Percentiles rank a stretch among this genome's conserved stretches.
Evolutionary conservation across 495 filamentous ascomycete species (phyloP).

Genomic region (Lepidopterella palustris): DNA sequence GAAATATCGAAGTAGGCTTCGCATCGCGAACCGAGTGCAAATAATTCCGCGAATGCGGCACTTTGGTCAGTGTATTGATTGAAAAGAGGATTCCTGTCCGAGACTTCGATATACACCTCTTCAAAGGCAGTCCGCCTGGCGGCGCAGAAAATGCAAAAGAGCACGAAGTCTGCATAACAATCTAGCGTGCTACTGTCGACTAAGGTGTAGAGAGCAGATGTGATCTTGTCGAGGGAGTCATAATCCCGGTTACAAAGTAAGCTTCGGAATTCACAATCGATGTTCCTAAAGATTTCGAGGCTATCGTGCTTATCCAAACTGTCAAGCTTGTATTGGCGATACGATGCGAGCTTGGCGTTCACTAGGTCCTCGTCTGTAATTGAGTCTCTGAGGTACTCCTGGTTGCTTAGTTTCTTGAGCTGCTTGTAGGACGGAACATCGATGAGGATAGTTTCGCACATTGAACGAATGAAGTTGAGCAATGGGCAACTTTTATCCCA

Average conservation of each 20-base stretch:
- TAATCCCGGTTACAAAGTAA: conserved; percentile 42
- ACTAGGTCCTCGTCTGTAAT: conserved; percentile 41
- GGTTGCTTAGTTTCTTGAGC: conserved; percentile 44
- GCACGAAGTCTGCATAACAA: conserved; percentile 46
- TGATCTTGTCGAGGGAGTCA: conserved; percentile 41
- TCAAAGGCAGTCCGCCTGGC: conserved; percentile 51
- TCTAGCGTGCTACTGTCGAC: conserved; percentile 39
- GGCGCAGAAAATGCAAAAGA: conserved; percentile 51
- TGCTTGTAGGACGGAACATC: conserved; percentile 47
- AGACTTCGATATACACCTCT: conserved; percentile 55
- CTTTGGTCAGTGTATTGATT: conserved; percentile 53
- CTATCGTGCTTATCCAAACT: conserved; percentile 39
- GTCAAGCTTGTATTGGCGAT: conserved; percentile 42
- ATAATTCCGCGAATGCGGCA: conserved; percentile 54
- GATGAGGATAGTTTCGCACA: conserved; percentile 44
- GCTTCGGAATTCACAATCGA: conserved; percentile 38
- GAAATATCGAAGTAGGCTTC: conserved; percentile 54
- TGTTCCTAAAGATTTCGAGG: conserved; percentile 43
- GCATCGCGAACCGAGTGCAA: conserved; percentile 55
- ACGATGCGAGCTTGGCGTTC: conserved; percentile 46
- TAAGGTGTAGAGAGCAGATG: conserved; percentile 36
- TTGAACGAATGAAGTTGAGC: conserved; percentile 11
- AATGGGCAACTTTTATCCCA: conserved; percentile 23
- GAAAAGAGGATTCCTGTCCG: conserved; percentile 53
- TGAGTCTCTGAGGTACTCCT: conserved; percentile 46